Evolutionary conservation across 2,329 filamentous ascomycete genomes (phyloP).

Genomic region (Alternaria atra): DNA sequence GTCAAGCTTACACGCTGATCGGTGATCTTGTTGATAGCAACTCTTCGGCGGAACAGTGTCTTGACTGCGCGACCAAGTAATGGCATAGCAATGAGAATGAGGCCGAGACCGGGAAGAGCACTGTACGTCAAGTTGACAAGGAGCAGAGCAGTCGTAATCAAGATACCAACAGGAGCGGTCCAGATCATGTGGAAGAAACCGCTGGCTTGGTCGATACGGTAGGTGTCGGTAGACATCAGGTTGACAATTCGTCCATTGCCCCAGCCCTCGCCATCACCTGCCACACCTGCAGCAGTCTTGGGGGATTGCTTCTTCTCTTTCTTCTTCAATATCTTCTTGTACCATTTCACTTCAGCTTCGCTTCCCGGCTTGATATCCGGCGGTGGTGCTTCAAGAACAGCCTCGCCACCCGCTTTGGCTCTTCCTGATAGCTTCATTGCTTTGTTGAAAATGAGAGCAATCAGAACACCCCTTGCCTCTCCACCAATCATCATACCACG

Average conservation of each 20-base stretch:
- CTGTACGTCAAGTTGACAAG: slow-evolving; percentile 90
- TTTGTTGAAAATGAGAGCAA: slow-evolving; percentile 90
- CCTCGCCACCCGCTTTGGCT: slow-evolving; percentile 81
- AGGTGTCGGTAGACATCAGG: slow-evolving; percentile 94
- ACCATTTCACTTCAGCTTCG: slow-evolving; percentile 61
- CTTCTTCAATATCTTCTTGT: slow-evolving; percentile 57
- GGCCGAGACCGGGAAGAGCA: slow-evolving; percentile 84
- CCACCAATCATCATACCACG: slow-evolving; percentile 91
- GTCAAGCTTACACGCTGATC: slow-evolving; percentile 91
- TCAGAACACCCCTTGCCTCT: slow-evolving; percentile 80
- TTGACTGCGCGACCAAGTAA: slow-evolving; percentile 80
- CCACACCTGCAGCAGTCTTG: slow-evolving; percentile 59
- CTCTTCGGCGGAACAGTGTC: slow-evolving; percentile 76
- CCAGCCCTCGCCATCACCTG: slow-evolving; percentile 83
- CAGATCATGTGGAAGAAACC: slow-evolving; percentile 92
- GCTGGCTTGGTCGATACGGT: slow-evolving; percentile 87
- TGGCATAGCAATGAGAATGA: slow-evolving; percentile 81
- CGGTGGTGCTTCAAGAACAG: slow-evolving; percentile 52
- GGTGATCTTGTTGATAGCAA: slow-evolving; percentile 88
- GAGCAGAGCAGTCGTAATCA: slow-evolving; percentile 82
- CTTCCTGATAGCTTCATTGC: slow-evolving; percentile 87
- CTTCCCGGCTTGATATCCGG: slow-evolving; percentile 58
- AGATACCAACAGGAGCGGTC: slow-evolving; percentile 80
- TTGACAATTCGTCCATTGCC: slow-evolving; percentile 91
- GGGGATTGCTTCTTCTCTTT: slow-evolving; percentile 53